Conservation (phyloP, 768 basidiomycete genomes). For the Lactarius quietus region DNA sequence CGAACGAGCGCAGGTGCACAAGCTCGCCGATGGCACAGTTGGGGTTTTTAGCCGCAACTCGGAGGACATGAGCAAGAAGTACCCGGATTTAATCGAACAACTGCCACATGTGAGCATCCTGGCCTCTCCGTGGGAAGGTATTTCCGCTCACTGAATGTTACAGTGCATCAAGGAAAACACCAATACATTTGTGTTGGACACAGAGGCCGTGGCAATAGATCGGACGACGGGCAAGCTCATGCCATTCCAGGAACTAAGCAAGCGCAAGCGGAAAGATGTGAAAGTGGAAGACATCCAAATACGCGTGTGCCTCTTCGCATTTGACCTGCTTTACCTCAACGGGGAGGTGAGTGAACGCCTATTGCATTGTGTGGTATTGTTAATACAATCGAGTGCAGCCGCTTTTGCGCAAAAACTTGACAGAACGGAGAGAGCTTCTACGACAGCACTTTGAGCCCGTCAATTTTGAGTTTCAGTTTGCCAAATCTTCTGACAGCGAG, state of each 20-base stretch:
- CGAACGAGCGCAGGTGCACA: slow-evolving; percentile 94
- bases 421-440: slow-evolving; percentile 73
- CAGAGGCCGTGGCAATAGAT: slow-evolving; percentile 97
- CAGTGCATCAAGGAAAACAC: slow-evolving; percentile 85
- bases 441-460: slow-evolving; percentile 77
- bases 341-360: slow-evolving; percentile 65
- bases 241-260: slow-evolving; percentile 97
- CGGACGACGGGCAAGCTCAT: slow-evolving; percentile 76
- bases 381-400: slow-evolving; percentile 52
- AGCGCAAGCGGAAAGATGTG: slow-evolving; percentile 95
- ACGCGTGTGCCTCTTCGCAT: slow-evolving; percentile 92
- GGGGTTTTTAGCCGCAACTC: slow-evolving; percentile 96
- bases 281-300: slow-evolving; percentile 98
- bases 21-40: slow-evolving; percentile 74
- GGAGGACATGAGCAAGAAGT: slow-evolving; percentile 99
- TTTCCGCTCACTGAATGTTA: not conserved
- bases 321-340: slow-evolving; percentile 94
- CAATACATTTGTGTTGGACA: slow-evolving; percentile 90
- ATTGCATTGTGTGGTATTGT: not conserved
- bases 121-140: not conserved
- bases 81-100: slow-evolving; percentile 96
- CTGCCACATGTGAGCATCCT: slow-evolving; percentile 64
- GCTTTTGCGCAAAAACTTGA: slow-evolving; percentile 69
- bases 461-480: slow-evolving; percentile 89
- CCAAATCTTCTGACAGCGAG: slow-evolving; percentile 84